Conservation (phyloP, 2,329 filamentous ascomycete genomes). For the Xylaria sp. region DNA sequence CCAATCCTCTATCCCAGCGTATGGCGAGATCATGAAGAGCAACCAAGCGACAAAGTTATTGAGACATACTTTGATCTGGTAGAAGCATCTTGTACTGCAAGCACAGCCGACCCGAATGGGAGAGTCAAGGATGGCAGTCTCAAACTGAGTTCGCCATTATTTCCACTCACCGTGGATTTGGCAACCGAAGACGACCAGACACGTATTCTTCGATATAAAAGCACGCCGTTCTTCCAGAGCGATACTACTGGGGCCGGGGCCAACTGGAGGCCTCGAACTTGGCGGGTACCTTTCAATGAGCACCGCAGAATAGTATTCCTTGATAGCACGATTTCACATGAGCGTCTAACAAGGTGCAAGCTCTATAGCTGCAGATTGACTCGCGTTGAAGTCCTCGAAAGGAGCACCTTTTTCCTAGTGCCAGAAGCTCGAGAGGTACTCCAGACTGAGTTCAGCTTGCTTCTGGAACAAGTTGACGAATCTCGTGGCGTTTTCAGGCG, state of each 20-base stretch:
- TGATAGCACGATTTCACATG: not conserved
- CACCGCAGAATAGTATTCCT: constrained; percentile 8
- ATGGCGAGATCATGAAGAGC: constrained; percentile 7
- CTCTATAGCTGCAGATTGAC: constrained; percentile 7
- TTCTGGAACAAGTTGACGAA: constrained; percentile 7
- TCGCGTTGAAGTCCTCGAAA: constrained; percentile 7
- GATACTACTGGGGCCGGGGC: not conserved
- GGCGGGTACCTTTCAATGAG: constrained; percentile 2
- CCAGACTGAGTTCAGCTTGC: constrained; percentile 11
- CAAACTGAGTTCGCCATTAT: constrained; percentile 3
- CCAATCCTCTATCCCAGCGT: constrained; percentile 8
- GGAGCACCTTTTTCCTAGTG: constrained; percentile 2
- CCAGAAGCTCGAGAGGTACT: constrained; percentile 5
- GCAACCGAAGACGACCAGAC: not conserved
- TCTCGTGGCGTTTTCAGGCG: constrained; percentile 1
- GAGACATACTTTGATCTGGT: constrained; percentile 7
- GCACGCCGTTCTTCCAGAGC: constrained; percentile 8
- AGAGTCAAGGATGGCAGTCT: constrained; percentile 2
- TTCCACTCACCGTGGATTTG: not conserved
- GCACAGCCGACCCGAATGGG: constrained; percentile 6
- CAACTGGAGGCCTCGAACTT: not conserved
- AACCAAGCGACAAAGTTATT: constrained; percentile 6
- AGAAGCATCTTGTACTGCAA: not conserved
- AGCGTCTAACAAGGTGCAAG: not conserved
- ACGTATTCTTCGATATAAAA: constrained; percentile 1